Conservation (phyloP, 306 rosid genomes). For the Rosa persica region DNA sequence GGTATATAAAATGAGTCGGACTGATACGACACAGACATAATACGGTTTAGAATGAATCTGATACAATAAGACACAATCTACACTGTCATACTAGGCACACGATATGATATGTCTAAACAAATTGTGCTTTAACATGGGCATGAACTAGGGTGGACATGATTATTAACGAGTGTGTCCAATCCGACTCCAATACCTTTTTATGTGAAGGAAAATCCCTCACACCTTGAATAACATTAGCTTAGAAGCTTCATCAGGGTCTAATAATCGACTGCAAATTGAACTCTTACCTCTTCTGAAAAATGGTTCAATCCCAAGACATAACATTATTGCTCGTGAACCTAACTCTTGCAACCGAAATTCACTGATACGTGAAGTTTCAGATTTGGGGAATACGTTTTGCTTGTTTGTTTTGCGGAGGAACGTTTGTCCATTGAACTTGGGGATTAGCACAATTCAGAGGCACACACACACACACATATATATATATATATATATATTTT, state of each 20-base stretch:
- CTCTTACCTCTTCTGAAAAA: not conserved
- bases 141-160: not conserved
- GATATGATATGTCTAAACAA: not conserved
- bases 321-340: not conserved
- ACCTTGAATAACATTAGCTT: not conserved
- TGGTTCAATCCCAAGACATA: not conserved
- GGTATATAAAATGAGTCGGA: slow-evolving; percentile 2
- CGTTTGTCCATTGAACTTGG: not conserved
- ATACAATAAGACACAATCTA: not conserved
- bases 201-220: not conserved
- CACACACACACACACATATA: too few species aligned
- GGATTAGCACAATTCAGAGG: not conserved
- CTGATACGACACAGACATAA: slow-evolving; percentile 1
- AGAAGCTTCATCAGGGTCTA: not conserved
- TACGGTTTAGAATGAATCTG: not conserved
- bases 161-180: not conserved
- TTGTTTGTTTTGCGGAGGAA: not conserved
- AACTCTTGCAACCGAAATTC: not conserved
- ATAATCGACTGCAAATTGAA: not conserved
- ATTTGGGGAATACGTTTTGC: not conserved
- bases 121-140: not conserved
- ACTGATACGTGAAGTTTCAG: not conserved
- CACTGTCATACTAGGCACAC: not conserved
- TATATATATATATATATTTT: too few species aligned
- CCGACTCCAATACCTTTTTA: not conserved